Evolutionary conservation across 805 yeast species (phyloP).

Genomic region (Dipodascus geniculatus): DNA sequence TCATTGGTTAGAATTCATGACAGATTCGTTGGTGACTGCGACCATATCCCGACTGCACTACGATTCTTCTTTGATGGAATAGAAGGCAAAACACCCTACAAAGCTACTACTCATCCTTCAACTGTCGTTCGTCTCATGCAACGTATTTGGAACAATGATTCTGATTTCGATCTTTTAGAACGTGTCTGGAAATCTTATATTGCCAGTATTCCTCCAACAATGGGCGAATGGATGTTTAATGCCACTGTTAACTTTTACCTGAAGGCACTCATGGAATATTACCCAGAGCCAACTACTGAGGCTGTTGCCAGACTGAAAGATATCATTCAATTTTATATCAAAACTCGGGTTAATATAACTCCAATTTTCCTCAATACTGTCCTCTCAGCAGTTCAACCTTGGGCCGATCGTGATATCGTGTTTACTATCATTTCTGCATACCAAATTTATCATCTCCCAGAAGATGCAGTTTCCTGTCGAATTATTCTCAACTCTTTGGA

Average conservation of each 20-base stretch:
- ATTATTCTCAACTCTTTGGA: constrained; percentile 65
- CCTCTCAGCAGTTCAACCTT: constrained; percentile 49
- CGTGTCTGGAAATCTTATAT: constrained; percentile 29
- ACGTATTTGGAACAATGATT: constrained; percentile 30
- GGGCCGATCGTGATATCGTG: constrained; percentile 58
- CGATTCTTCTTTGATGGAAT: constrained; percentile 67
- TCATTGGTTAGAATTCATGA: constrained; percentile 59
- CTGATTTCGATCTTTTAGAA: constrained; percentile 51
- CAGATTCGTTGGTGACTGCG: constrained; percentile 66
- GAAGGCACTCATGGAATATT: constrained; percentile 51
- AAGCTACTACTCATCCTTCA: constrained; percentile 60
- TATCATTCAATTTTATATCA: constrained; percentile 43
- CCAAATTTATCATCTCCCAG: constrained; percentile 41
- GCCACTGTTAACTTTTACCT: constrained; percentile 60
- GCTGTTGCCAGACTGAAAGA: constrained; percentile 48
- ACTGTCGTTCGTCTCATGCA: constrained; percentile 56
- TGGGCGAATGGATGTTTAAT: constrained; percentile 21
- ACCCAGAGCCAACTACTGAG: constrained; percentile 37
- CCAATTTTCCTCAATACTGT: constrained; percentile 68
- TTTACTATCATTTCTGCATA: constrained; percentile 54
- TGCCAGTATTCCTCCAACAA: constrained; percentile 27
- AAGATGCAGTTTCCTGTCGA: constrained; percentile 61
- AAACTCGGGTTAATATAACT: constrained; percentile 54
- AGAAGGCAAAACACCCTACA: constrained; percentile 58
- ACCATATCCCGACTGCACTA: constrained; percentile 58